A percentile compares a stretch with the other conserved stretches of the same genome.
Evolutionary conservation across 129 eudicot species (phyloP).

Genomic region (Oenanthe sinensis): DNA sequence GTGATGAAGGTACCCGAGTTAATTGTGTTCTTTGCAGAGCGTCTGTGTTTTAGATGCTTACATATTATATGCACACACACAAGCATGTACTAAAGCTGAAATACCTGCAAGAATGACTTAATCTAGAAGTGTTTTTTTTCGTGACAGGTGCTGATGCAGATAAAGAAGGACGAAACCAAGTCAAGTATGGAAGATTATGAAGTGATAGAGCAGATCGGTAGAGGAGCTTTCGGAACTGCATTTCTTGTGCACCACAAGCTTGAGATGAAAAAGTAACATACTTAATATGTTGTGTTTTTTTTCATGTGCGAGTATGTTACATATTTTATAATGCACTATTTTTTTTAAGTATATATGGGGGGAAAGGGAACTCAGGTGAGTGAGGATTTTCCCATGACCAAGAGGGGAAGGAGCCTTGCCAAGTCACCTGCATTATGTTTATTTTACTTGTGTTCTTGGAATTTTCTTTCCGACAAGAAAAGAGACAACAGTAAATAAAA

Average conservation of each 20-base stretch:
- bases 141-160: slow-evolving; percentile 31
- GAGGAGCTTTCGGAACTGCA: slow-evolving; percentile 89
- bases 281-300: background rate
- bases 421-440: background rate
- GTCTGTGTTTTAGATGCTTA: background rate
- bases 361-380: too few species aligned
- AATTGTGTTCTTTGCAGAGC: background rate
- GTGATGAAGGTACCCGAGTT: background rate
- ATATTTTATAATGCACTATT: too few species aligned
- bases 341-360: background rate
- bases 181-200: slow-evolving; percentile 79
- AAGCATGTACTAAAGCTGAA: background rate
- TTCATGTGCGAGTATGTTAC: background rate
- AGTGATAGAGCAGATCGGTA: slow-evolving; percentile 93
- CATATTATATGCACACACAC: background rate
- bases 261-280: slow-evolving; percentile 65
- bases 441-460: background rate
- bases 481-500: background rate
- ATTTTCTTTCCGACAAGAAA: background rate
- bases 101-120: background rate
- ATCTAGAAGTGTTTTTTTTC: background rate
- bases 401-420: background rate
- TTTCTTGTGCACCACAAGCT: slow-evolving; percentile 80
- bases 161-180: slow-evolving; percentile 43
- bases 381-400: too few species aligned